Evolutionary conservation across 768 basidiomycete genomes (phyloP).

Genomic region (Lepiota brunneoincarnata): DNA sequence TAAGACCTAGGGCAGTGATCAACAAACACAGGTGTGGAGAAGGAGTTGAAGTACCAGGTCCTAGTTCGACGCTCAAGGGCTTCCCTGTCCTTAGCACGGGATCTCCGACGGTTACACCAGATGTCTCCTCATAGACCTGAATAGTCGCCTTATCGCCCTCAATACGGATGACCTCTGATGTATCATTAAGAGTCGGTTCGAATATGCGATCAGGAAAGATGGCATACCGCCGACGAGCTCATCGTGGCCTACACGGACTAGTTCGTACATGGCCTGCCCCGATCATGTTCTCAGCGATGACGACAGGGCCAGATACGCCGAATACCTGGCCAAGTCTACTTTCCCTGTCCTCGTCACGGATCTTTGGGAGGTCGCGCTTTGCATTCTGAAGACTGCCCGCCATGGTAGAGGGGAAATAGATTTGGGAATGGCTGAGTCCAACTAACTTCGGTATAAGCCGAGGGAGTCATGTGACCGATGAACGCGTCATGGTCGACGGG

Average conservation of each 20-base stretch:
- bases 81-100: slow-evolving; percentile 97
- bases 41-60: slow-evolving; percentile 66
- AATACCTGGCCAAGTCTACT: slow-evolving; percentile 84
- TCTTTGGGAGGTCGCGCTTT: slow-evolving; percentile 81
- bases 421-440: background rate
- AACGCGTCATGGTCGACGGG: slow-evolving; percentile 34
- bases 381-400: slow-evolving; percentile 93
- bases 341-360: slow-evolving; percentile 89
- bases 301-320: slow-evolving; percentile 98
- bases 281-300: slow-evolving; percentile 94
- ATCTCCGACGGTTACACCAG: slow-evolving; percentile 98
- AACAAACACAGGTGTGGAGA: background rate
- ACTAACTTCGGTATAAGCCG: slow-evolving; percentile 1
- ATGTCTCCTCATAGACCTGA: slow-evolving; percentile 99
- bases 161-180: slow-evolving; percentile 95
- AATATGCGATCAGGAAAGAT: background rate
- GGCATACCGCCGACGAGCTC: slow-evolving; percentile 93
- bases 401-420: slow-evolving; percentile 45
- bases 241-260: slow-evolving; percentile 97
- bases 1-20: slow-evolving; percentile 60
- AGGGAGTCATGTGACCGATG: slow-evolving; percentile 24
- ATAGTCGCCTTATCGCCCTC: slow-evolving; percentile 98
- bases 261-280: slow-evolving; percentile 97
- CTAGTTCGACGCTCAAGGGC: slow-evolving; percentile 95
- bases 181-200: background rate